Conservation (phyloP, 2,329 filamentous ascomycete species). For the Parastagonospora avenae region DNA sequence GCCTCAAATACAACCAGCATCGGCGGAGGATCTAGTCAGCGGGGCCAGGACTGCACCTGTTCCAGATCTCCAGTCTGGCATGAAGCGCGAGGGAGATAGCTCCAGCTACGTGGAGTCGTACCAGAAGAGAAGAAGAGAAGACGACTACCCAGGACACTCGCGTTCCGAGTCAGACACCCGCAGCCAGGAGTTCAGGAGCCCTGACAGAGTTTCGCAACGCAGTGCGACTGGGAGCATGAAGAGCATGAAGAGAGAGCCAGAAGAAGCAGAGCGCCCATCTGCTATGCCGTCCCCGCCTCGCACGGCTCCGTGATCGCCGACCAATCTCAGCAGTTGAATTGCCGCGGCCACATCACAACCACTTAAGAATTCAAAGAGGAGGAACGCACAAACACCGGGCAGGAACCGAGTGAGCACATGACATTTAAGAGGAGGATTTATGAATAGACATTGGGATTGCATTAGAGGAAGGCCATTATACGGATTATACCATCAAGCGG, state of each 20-base stretch:
- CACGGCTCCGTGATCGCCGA: constrained; percentile 14
- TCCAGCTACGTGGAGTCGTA: constrained; percentile 37
- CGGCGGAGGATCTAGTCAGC: constrained; percentile 41
- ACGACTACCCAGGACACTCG: constrained; percentile 26
- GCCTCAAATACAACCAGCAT: constrained; percentile 39
- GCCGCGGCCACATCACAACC: not conserved
- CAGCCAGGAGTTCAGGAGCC: constrained; percentile 38
- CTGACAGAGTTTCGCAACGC: constrained; percentile 41
- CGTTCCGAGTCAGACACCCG: constrained; percentile 29
- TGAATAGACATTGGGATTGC: constrained; percentile 5
- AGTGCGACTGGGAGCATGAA: constrained; percentile 42
- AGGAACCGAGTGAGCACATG: constrained; percentile 33
- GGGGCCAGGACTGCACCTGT: constrained; percentile 44
- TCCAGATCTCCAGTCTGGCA: constrained; percentile 29
- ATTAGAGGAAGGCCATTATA: constrained; percentile 18
- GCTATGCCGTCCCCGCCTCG: constrained; percentile 24
- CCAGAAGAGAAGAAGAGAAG: constrained; percentile 38
- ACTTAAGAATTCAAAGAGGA: constrained; percentile 1
- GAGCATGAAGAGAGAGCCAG: constrained; percentile 41
- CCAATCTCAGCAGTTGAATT: not conserved
- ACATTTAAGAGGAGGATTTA: constrained; percentile 9
- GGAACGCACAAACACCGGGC: constrained; percentile 20
- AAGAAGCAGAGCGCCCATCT: constrained; percentile 29
- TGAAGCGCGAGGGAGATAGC: constrained; percentile 37
- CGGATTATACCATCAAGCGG: constrained; percentile 23